Evolutionary conservation across 441 rosid genomes (phyloP).

Genomic region (Pelargonium fulgidum): DNA sequence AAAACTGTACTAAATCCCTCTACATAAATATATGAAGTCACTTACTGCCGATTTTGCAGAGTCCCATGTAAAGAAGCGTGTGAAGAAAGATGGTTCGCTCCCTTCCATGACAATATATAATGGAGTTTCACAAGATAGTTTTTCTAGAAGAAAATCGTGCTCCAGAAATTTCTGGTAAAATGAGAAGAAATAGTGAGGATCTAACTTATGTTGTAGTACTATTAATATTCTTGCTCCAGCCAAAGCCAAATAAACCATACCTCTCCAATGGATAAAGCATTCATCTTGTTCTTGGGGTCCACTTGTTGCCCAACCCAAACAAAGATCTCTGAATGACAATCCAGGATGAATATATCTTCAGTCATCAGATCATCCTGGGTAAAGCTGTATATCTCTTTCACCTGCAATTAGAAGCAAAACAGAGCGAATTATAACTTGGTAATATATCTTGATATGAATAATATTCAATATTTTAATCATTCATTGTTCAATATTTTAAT

Average conservation of each 20-base stretch:
- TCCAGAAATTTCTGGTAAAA: slow-evolving; percentile 65
- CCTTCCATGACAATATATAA: slow-evolving; percentile 75
- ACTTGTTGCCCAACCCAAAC: slow-evolving; percentile 95
- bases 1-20: slow-evolving; percentile 15
- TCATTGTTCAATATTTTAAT: too few species aligned
- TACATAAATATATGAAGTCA: slow-evolving; percentile 11
- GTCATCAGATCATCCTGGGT: slow-evolving; percentile 92
- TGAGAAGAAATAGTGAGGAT: slow-evolving; percentile 14
- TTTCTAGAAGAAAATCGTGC: slow-evolving; percentile 72
- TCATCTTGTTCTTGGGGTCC: slow-evolving; percentile 56
- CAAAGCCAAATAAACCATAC: slow-evolving; percentile 31
- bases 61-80: slow-evolving; percentile 93
- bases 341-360: slow-evolving; percentile 85
- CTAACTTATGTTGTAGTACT: too few species aligned
- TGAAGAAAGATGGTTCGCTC: slow-evolving; percentile 88
- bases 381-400: slow-evolving; percentile 72
- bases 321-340: slow-evolving; percentile 75
- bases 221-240: neutral
- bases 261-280: slow-evolving; percentile 72
- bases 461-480: too few species aligned
- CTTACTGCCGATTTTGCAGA: slow-evolving; percentile 62
- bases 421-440: neutral
- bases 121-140: slow-evolving; percentile 60
- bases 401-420: slow-evolving; percentile 38
- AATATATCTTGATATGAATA: neutral